Conservation (phyloP, 768 basidiomycete genomes). For the Dacryopinax spathularia region DNA sequence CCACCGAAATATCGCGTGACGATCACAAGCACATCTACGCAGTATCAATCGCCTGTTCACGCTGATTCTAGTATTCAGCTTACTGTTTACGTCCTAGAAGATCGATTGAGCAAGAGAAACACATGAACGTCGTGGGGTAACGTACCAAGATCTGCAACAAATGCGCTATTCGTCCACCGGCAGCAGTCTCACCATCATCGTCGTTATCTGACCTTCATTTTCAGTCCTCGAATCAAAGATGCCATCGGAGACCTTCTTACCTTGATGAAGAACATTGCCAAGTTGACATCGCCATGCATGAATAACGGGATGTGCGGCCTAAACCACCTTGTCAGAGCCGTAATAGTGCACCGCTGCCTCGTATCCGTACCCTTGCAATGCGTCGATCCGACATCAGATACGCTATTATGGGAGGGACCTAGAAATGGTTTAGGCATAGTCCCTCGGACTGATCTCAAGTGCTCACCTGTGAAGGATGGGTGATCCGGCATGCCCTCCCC, state of each 20-base stretch:
- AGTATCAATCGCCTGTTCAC: background rate
- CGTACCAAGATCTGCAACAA: slow-evolving; percentile 73
- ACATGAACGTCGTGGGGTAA: background rate
- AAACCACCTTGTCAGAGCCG: background rate
- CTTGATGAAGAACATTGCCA: slow-evolving; percentile 52
- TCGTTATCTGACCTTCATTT: slow-evolving; percentile 61
- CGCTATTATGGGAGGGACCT: slow-evolving; percentile 57
- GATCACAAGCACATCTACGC: slow-evolving; percentile 59
- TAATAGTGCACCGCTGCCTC: background rate
- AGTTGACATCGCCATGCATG: slow-evolving; percentile 71
- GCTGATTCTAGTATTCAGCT: background rate
- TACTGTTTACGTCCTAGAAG: slow-evolving; percentile 1
- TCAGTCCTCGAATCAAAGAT: no score
- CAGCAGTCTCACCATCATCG: slow-evolving; percentile 88
- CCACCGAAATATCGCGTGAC: slow-evolving; percentile 94
- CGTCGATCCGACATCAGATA: slow-evolving; percentile 56
- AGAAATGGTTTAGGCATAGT: slow-evolving; percentile 13
- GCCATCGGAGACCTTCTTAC: background rate
- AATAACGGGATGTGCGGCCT: slow-evolving; percentile 61
- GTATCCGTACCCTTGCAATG: slow-evolving; percentile 43
- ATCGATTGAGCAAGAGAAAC: background rate
- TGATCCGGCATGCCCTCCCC: slow-evolving; percentile 69
- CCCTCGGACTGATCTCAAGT: slow-evolving; percentile 21
- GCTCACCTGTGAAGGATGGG: slow-evolving; percentile 57
- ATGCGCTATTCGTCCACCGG: slow-evolving; percentile 80